phyloP scores from a whole-genome alignment of 2,329 filamentous ascomycete genomes.

The Botryosphaeria dothidea region DNA sequence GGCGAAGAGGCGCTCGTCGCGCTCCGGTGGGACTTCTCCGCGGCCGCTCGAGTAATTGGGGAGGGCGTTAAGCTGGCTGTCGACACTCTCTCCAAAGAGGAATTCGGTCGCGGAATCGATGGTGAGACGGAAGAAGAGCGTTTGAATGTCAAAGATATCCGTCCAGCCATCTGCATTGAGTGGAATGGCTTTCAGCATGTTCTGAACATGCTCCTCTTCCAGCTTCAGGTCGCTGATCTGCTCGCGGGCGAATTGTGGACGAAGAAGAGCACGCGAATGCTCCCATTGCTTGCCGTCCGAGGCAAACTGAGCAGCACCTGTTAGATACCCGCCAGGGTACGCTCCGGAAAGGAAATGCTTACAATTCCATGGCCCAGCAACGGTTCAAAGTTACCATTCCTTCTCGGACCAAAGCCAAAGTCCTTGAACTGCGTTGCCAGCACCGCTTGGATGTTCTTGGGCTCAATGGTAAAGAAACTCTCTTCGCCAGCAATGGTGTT shows the following conservation, averaged over 20 bases:
- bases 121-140: slow-evolving; percentile 51
- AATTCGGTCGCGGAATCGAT: slow-evolving; percentile 54
- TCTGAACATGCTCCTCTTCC: slow-evolving; percentile 61
- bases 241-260: slow-evolving; percentile 55
- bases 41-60: slow-evolving; percentile 10
- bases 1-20: slow-evolving; percentile 39
- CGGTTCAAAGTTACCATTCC: slow-evolving; percentile 39
- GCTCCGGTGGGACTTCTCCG: background rate
- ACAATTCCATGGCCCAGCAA: slow-evolving; percentile 45
- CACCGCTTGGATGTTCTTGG: slow-evolving; percentile 50
- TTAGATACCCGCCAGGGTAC: slow-evolving; percentile 23
- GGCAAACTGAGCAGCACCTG: slow-evolving; percentile 38
- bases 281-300: slow-evolving; percentile 45
- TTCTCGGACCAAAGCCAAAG: slow-evolving; percentile 40
- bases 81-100: slow-evolving; percentile 47
- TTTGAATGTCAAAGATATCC: slow-evolving; percentile 39
- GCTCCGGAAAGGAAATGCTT: background rate
- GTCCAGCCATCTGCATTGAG: slow-evolving; percentile 43
- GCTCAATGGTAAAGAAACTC: slow-evolving; percentile 46
- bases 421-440: slow-evolving; percentile 50
- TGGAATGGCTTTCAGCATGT: slow-evolving; percentile 61
- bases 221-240: slow-evolving; percentile 57
- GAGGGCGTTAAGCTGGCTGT: slow-evolving; percentile 38
- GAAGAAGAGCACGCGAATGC: slow-evolving; percentile 48
- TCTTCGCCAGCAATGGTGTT: slow-evolving; percentile 43